Base-by-base conservation (phyloP, 2,329 filamentous ascomycete species). In the Cryoendolithus antarcticus region DNA sequence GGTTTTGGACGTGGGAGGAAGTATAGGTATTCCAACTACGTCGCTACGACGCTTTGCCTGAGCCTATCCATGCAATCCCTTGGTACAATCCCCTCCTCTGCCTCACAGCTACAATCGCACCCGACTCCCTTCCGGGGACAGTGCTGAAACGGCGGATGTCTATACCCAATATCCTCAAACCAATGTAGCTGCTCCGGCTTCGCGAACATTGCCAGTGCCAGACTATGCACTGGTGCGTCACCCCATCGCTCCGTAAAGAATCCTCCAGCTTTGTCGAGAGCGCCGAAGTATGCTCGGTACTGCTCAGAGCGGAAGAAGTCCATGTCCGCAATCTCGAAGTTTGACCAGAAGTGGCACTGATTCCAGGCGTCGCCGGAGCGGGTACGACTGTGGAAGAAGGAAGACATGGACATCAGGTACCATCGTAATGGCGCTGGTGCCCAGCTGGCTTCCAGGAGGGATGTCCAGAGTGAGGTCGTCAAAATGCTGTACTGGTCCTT, bases 141-240 rank as follows among this genome's bases (percentile, higher is more conserved):
- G 29, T 42, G 33, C 30, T 44, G 39, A 36, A 42, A 39, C 8
- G 39, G 21, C 10, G 31, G 13, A 37, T 48, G 46, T 32, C 35
- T 34, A 35, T 46, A 48, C 9, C 44, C 44, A 35, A 67, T 62
- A 45, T 66, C 66, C 39, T 64, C 56, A 46, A 72, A 70, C 49
- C 62, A 72, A 63, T 69, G 70, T 30, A 73, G 61, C 42, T 64
- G 64, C 40, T 62, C 62, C 42, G 66, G 67, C 3, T 70, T 66
- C 4, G 71, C 51, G 41, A 75, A 70, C 58, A 75, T 64, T 43
- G 63, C 69, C 36, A 72, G 67, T 33, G 67, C 71, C 15, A 74
- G 57, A n/a, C 69, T 72, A 44, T 72, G 69, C 9, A 74, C 61
- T 9, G 68, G 65, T 10, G 70, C 64, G 40, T 71, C 67, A 10